Percentiles rank a stretch among this genome's conserved stretches.
Evolutionary conservation across 495 filamentous ascomycete species (phyloP).

Genomic region (Penicillium nucicola): DNA sequence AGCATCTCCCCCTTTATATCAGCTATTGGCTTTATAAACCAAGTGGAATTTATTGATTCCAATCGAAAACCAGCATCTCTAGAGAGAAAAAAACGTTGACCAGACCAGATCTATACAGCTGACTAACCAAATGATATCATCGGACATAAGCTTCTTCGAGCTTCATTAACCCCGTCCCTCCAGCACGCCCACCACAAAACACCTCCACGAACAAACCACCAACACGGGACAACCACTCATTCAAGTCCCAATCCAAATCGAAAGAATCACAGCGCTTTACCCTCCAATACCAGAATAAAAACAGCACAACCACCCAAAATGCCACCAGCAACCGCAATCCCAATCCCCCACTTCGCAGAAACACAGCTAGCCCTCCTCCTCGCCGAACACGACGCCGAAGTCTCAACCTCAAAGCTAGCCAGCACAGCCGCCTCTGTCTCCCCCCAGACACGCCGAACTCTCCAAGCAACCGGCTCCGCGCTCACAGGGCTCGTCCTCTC

Average conservation of each 20-base stretch:
- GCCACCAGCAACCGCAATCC: conserved; percentile 38
- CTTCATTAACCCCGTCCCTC: too few relatives aligned
- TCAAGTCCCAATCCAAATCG: neutral
- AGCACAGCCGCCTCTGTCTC: conserved; percentile 70
- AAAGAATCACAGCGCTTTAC: neutral
- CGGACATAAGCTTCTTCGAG: conserved; percentile 1
- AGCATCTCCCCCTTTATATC: too few relatives aligned
- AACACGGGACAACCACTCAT: neutral
- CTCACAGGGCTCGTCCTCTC: conserved; percentile 72
- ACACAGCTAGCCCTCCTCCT: conserved; percentile 76
- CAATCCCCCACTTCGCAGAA: conserved; percentile 72
- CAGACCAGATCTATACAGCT: conserved; percentile 13
- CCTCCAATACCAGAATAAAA: neutral
- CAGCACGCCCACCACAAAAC: neutral
- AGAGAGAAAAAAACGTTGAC: too few relatives aligned
- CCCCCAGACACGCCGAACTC: conserved; percentile 63
- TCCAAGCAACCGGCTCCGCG: conserved; percentile 85
- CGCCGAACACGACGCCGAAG: conserved; percentile 71
- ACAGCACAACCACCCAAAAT: conserved; percentile 4
- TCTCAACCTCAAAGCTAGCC: conserved; percentile 48
- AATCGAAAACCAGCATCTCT: too few relatives aligned
- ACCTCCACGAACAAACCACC: neutral
- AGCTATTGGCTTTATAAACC: too few relatives aligned
- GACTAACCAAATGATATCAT: conserved; percentile 16
- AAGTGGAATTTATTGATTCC: neutral